These are phyloP conservation scores for Flaveria trinervia DNA, from an alignment of 129 eudicot species.

Conservation along the genomic window DNA sequence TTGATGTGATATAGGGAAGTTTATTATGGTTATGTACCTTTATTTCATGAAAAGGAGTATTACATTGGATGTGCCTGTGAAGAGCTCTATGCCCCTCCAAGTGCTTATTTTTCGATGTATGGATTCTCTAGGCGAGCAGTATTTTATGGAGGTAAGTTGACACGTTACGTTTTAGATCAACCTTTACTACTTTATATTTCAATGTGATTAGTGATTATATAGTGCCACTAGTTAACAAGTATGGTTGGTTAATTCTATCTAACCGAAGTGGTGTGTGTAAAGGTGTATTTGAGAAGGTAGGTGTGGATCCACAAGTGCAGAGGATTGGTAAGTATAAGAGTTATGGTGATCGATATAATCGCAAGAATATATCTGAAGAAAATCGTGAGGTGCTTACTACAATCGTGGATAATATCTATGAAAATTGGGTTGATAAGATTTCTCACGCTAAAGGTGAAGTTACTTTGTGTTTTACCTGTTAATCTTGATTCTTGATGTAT, in stretches of 20 bases:
- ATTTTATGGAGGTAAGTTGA: conserved; percentile 74
- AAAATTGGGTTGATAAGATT: conserved; percentile 73
- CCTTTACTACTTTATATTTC: conserved; percentile 10
- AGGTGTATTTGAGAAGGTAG: conserved; percentile 83
- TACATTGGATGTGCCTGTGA: conserved; percentile 86
- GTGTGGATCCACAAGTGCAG: conserved; percentile 81
- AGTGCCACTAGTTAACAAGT: no score
- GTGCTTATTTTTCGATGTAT: conserved; percentile 75
- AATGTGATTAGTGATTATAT: no score
- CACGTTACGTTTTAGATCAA: conserved; percentile 6
- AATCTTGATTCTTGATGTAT: conserved; percentile 50
- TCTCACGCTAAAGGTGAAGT: conserved; percentile 63
- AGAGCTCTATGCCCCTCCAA: conserved; percentile 86
- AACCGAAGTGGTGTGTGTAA: conserved; percentile 34
- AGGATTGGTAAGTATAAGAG: conserved; percentile 95
- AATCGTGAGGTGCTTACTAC: conserved; percentile 84
- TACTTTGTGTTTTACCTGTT: conserved; percentile 12
- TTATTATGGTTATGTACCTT: conserved; percentile 65
- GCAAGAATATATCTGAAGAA: conserved; percentile 75
- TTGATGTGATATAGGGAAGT: conserved; percentile 57
- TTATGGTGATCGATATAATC: conserved; percentile 74
- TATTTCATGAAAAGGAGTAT: conserved; percentile 78
- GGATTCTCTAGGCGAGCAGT: conserved; percentile 65
- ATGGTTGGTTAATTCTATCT: not conserved
- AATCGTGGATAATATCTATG: conserved; percentile 73